A percentile compares a stretch with the other conserved stretches of the same genome.
Evolutionary conservation across 768 basidiomycete species (phyloP).

Genomic region (Candolleomyces efflorescens): DNA sequence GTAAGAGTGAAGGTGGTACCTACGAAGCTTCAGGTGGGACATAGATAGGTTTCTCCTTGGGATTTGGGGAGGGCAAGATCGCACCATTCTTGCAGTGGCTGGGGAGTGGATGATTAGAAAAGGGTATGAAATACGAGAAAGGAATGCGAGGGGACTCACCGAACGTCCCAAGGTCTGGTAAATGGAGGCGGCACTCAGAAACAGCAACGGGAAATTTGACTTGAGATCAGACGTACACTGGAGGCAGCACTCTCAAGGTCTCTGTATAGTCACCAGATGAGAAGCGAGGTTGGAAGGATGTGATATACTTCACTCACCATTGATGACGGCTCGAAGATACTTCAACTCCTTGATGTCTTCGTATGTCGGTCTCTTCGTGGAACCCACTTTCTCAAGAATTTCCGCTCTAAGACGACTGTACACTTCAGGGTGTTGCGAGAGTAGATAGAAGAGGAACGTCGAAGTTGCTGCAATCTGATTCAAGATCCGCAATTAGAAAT

Average conservation of each 20-base stretch:
- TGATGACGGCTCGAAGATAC: constrained; percentile 35
- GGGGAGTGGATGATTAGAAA: neutral
- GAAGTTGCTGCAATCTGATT: constrained; percentile 25
- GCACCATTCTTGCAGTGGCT: constrained; percentile 21
- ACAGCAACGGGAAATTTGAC: neutral
- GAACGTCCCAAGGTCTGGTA: constrained; percentile 12
- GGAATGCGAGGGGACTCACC: constrained; percentile 1
- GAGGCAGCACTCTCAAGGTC: constrained; percentile 20
- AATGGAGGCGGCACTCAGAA: neutral
- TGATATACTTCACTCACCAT: constrained; percentile 17
- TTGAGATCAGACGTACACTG: constrained; percentile 13
- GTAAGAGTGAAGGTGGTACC: neutral
- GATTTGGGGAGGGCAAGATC: constrained; percentile 18
- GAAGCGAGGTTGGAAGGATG: neutral
- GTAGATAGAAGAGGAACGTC: constrained; percentile 24
- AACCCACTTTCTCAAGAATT: constrained; percentile 22
- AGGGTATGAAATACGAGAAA: neutral
- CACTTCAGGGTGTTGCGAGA: constrained; percentile 23
- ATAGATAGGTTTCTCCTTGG: constrained; percentile 23
- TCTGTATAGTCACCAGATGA: constrained; percentile 8
- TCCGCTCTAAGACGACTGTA: constrained; percentile 26
- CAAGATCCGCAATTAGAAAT: neutral
- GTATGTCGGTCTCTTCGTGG: constrained; percentile 21
- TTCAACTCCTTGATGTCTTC: constrained; percentile 33
- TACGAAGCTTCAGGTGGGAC: constrained; percentile 27